Evolutionary conservation across 139 green algal species (phyloP).

Genomic region (Gonium pectorale): DNA sequence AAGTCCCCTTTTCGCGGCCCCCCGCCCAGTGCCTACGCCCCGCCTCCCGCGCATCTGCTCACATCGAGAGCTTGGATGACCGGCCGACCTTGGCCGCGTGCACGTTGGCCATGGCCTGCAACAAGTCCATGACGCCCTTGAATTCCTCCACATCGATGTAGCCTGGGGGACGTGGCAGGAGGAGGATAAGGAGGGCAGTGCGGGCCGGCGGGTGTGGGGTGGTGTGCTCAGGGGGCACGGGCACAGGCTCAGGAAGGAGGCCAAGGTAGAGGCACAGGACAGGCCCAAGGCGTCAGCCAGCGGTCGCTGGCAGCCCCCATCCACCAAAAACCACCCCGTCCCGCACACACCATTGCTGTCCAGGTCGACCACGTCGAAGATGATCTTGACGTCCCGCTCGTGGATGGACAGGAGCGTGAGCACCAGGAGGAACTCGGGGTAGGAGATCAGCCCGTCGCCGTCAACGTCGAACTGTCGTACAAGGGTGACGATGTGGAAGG

Average conservation of each 20-base stretch:
- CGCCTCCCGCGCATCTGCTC: too few relatives aligned
- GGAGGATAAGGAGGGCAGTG: background rate
- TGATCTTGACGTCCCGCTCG: constrained; percentile 62
- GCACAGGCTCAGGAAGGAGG: too few relatives aligned
- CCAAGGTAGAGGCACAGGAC: too few relatives aligned
- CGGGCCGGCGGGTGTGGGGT: too few relatives aligned
- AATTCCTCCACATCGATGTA: constrained; percentile 74
- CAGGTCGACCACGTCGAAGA: constrained; percentile 81
- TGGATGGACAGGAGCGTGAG: constrained; percentile 77
- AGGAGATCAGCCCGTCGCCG: constrained; percentile 74
- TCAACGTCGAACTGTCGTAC: constrained; percentile 81
- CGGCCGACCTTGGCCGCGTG: background rate
- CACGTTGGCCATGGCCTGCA: constrained; percentile 47
- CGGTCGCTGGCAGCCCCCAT: background rate
- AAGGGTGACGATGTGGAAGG: constrained; percentile 46
- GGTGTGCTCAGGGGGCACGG: too few relatives aligned
- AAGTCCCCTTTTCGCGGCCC: too few relatives aligned
- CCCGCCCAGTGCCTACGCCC: too few relatives aligned
- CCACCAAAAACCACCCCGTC: background rate
- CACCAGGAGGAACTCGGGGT: constrained; percentile 86
- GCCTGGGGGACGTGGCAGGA: background rate
- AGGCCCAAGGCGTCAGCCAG: too few relatives aligned
- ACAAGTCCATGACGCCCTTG: constrained; percentile 36
- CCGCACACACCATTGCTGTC: constrained; percentile 57
- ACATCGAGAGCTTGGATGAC: constrained; percentile 15